A percentile compares a stretch with the other conserved stretches of the same genome.
These are phyloP conservation scores for Ambrosiella xylebori DNA, from an alignment of 2,329 filamentous ascomycete species.

Conservation along the genomic window DNA sequence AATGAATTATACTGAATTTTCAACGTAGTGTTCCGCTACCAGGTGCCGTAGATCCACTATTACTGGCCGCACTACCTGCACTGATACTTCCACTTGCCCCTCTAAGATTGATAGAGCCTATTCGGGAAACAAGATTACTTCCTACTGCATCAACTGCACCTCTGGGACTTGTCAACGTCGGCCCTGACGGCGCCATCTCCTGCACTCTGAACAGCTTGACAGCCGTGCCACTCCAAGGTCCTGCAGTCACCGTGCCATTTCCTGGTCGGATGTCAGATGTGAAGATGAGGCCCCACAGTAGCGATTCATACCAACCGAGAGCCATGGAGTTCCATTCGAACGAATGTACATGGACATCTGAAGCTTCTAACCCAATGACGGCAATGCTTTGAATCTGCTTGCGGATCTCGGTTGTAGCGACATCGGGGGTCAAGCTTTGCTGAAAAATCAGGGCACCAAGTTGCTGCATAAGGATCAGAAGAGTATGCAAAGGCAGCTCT, in stretches of 20 bases:
- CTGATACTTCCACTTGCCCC: conserved; percentile 19
- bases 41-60: background rate
- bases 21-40: background rate
- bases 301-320: conserved; percentile 86
- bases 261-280: conserved; percentile 74
- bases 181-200: conserved; percentile 62
- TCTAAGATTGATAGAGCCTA: conserved; percentile 62
- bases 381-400: conserved; percentile 41
- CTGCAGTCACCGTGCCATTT: conserved; percentile 69
- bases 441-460: conserved; percentile 39
- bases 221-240: conserved; percentile 65
- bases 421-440: conserved; percentile 28
- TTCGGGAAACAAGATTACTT: conserved; percentile 71
- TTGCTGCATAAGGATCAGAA: conserved; percentile 59
- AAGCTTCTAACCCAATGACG: conserved; percentile 57
- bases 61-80: background rate
- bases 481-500: conserved; percentile 73
- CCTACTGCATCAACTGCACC: conserved; percentile 89
- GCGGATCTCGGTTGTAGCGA: conserved; percentile 29
- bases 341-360: conserved; percentile 60
- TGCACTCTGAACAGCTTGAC: conserved; percentile 84
- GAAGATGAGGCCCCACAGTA: conserved; percentile 89
- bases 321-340: conserved; percentile 89
- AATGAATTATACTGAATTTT: background rate
- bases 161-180: conserved; percentile 65